These are phyloP conservation scores for Colletotrichum lindemuthianum DNA, from an alignment of 2,329 filamentous ascomycete genomes.

Conservation along the genomic window DNA sequence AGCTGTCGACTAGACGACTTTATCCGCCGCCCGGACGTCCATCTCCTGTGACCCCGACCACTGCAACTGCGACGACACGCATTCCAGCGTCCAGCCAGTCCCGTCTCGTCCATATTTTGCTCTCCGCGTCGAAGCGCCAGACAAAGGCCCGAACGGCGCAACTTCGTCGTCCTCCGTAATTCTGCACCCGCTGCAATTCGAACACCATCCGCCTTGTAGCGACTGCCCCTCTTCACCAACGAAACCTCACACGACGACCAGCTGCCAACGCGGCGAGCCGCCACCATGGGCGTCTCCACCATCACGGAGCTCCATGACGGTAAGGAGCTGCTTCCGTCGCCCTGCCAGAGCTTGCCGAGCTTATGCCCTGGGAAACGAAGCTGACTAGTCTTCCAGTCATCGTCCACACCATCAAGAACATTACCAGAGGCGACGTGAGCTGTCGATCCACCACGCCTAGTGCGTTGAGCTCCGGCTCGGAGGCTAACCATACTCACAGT, in stretches of 20 bases:
- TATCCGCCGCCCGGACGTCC: slow-evolving; percentile 7
- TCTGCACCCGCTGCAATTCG: slow-evolving; percentile 11
- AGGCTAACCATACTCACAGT: slow-evolving; percentile 62
- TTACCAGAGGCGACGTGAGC: slow-evolving; percentile 83
- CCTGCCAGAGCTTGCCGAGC: background rate
- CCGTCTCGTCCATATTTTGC: background rate
- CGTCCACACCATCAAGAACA: slow-evolving; percentile 77
- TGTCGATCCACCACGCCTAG: slow-evolving; percentile 3
- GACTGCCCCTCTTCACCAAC: background rate
- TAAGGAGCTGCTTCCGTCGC: slow-evolving; percentile 51
- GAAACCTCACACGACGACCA: slow-evolving; percentile 1
- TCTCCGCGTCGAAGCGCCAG: slow-evolving; percentile 1
- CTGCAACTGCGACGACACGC: slow-evolving; percentile 14
- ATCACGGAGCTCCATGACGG: slow-evolving; percentile 67
- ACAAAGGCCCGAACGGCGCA: slow-evolving; percentile 8
- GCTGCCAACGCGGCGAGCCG: slow-evolving; percentile 30
- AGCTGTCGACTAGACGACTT: no score
- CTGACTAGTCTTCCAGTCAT: slow-evolving; percentile 64
- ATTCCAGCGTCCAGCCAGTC: slow-evolving; percentile 17
- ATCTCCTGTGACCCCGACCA: slow-evolving; percentile 1
- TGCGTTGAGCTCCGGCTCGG: background rate
- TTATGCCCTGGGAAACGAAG: background rate
- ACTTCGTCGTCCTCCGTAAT: slow-evolving; percentile 4
- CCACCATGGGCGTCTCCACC: slow-evolving; percentile 83
- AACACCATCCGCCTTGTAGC: slow-evolving; percentile 9